Evolutionary conservation across 1,139 yeast genomes (phyloP).

Genomic region (Hemisphaericaspora xylofermentans): DNA sequence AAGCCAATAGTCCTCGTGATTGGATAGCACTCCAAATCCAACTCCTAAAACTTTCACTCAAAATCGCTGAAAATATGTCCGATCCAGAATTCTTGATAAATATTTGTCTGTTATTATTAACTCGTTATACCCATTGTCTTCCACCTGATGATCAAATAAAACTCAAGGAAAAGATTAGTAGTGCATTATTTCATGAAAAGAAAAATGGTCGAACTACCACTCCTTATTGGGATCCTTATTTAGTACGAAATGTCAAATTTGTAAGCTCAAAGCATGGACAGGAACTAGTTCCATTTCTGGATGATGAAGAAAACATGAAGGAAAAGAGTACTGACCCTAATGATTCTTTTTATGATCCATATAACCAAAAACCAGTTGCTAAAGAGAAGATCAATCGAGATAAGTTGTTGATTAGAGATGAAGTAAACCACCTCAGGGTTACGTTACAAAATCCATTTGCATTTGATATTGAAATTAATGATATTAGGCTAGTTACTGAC

Average conservation of each 20-base stretch:
- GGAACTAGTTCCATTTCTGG: conserved; percentile 36
- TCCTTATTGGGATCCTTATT: conserved; percentile 71
- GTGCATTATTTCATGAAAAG: conserved; percentile 10
- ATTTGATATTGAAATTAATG: conserved; percentile 65
- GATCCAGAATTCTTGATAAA: conserved; percentile 49
- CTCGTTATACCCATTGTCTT: conserved; percentile 52
- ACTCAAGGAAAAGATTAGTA: conserved; percentile 28
- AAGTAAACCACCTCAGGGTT: conserved; percentile 52
- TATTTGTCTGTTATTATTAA: conserved; percentile 52
- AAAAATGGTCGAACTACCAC: conserved; percentile 12
- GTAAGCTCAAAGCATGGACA: conserved; percentile 22
- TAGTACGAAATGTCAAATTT: conserved; percentile 54
- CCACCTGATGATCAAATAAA: conserved; percentile 38
- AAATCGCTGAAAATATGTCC: conserved; percentile 49
- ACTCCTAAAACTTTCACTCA: conserved; percentile 54
- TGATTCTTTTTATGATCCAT: conserved; percentile 38
- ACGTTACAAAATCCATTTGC: conserved; percentile 78
- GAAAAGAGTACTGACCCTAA: conserved; percentile 7
- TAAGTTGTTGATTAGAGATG: conserved; percentile 52
- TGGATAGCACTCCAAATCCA: conserved; percentile 65
- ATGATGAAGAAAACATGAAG: conserved; percentile 17
- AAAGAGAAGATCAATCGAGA: conserved; percentile 23
- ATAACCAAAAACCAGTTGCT: conserved; percentile 17
- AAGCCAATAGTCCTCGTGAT: conserved; percentile 25
- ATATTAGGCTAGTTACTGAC: conserved; percentile 45